Percentiles rank a stretch among this genome's conserved stretches.
Evolutionary conservation across 1,284 basidiomycete species (phyloP).

Genomic region (Trametes hirsuta): DNA sequence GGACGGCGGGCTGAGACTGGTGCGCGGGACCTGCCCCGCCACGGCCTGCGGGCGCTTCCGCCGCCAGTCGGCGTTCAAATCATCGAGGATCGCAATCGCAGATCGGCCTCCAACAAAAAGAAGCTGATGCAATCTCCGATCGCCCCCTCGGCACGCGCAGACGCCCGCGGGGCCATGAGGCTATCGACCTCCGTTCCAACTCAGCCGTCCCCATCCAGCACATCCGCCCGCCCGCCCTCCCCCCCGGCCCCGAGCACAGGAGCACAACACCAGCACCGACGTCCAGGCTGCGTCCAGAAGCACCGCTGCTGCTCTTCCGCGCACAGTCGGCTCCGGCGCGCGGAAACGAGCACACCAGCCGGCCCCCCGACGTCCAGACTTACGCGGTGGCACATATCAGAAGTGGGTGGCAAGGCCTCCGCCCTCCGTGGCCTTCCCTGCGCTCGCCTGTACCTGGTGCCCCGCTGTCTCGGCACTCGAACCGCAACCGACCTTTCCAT

Average conservation of each 20-base stretch:
- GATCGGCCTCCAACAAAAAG: conserved; percentile 26
- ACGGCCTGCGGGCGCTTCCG: neutral
- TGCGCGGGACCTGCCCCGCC: neutral
- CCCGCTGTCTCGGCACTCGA: neutral
- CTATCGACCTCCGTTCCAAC: conserved; percentile 23
- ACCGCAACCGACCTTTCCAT: conserved; percentile 6
- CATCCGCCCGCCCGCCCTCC: conserved; percentile 1
- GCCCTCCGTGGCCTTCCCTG: neutral
- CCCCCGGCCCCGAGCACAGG: neutral
- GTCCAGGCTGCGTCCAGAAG: no score
- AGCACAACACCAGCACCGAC: neutral
- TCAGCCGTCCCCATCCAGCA: conserved; percentile 11
- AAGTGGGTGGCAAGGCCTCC: conserved; percentile 5
- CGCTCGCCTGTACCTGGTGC: neutral
- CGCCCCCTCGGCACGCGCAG: conserved; percentile 10
- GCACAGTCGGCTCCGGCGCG: neutral
- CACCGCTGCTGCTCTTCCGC: neutral
- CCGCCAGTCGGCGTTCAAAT: conserved; percentile 18
- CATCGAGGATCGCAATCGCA: conserved; percentile 18
- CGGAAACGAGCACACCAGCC: neutral
- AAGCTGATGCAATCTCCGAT: conserved; percentile 17
- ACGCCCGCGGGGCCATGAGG: conserved; percentile 19
- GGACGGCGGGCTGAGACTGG: no score
- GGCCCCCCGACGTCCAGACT: neutral
- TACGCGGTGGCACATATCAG: conserved; percentile 13